These are phyloP conservation scores for Coemansia sp. DNA, from an alignment of 192 early-diverging fungal genomes.

Conservation along the genomic window DNA sequence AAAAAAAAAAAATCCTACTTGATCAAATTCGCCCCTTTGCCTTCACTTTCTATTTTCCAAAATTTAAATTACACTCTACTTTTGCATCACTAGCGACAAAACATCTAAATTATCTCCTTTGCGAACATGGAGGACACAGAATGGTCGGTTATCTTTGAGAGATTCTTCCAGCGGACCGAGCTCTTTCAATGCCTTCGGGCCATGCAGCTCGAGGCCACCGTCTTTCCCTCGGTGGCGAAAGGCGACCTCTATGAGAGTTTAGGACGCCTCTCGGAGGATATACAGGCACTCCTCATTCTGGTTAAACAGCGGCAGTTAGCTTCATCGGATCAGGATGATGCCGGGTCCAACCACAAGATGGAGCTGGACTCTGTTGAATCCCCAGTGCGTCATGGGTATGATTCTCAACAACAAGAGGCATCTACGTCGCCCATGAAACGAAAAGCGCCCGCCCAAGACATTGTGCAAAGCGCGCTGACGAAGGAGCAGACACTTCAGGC, in stretches of 20 bases:
- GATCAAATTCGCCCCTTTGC: not conserved
- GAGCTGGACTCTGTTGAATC: not conserved
- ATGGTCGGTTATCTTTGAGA: constrained; percentile 31
- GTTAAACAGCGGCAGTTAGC: not conserved
- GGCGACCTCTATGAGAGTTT: constrained; percentile 15
- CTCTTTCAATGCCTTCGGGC: constrained; percentile 37
- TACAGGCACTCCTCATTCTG: constrained; percentile 16
- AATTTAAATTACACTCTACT: constrained; percentile 3
- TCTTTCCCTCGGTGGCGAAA: constrained; percentile 16
- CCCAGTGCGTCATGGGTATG: not conserved
- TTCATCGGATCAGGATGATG: not conserved
- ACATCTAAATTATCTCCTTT: not conserved
- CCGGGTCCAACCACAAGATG: not conserved
- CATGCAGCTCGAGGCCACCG: constrained; percentile 34
- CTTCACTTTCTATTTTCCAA: not conserved
- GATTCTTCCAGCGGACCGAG: constrained; percentile 29
- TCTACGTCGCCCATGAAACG: not conserved
- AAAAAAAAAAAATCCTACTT: not conserved
- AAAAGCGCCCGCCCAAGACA: not conserved
- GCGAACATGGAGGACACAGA: not conserved
- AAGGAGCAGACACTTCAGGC: constrained; percentile 52
- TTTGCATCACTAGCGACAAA: not conserved
- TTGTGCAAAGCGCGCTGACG: constrained; percentile 42
- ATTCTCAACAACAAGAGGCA: not conserved
- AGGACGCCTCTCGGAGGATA: constrained; percentile 10